Evolutionary conservation across 2,329 filamentous ascomycete species (phyloP), one percentile per base, ranked within the genome.

Genomic region (Trichoderma brevicompactum): DNA sequence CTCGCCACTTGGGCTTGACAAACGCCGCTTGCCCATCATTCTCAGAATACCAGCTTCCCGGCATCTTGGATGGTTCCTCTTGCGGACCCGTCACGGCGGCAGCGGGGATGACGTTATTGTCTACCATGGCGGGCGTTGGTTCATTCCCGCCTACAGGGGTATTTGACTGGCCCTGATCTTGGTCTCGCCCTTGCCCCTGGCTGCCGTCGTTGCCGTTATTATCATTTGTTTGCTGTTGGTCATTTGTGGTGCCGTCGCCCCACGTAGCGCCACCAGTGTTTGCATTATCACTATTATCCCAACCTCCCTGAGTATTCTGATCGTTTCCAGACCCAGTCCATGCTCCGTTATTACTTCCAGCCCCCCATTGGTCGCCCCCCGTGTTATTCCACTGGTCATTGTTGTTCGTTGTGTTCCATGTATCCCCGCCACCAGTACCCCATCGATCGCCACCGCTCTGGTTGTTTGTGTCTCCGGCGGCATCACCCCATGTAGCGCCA

Each of bases 11-110:
- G 3, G 61, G 61, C 10, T 43, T 41, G 6, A 66, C 54, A 12
- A 70, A 56, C 8, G 65, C 34, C 0, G 70, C 66, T 6, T 67
- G 67, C 3, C 49, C 53, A 17, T 60, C 56, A 28, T 46, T 36
- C 19, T 67, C 66, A 1, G 54, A 55, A 7, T 36, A 46, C 74
- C 75, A 77, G 2, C 70, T 69, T 2, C 75, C 76, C 12, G 77
- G 77, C 74, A 77, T 76, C 65, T 67, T 70, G 9, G 55, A 36
- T 9, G 65, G 46, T 2, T 23, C 46, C 8, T 36, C 19, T 2
- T 60, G 13, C 10, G 50, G 66, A n/a, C 38, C 49, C 8, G 59
- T 62, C 41, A 53, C 49, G 6, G 17, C 59, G 13, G 2, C 55
- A 10, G 36, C 13, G 2, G 61, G 64, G 23, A 48, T 52, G 28